Conservation (phyloP, 345 rosid genomes). For the Boechera stricta region DNA sequence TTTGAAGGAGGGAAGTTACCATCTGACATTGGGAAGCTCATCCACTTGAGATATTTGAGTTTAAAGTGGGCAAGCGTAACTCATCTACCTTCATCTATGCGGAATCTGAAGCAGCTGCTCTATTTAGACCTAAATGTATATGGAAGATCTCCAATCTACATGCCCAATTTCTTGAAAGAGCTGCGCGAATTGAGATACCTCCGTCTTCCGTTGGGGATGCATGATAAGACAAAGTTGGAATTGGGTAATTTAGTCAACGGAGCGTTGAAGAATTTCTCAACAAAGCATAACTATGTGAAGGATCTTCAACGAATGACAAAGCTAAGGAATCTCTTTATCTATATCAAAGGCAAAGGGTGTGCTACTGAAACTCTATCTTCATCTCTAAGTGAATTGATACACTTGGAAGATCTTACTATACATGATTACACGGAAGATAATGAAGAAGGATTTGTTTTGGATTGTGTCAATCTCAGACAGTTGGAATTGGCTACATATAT, state of each 20-base stretch:
- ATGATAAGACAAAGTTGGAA: background rate
- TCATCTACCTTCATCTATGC: slow-evolving; percentile 25
- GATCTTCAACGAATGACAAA: background rate
- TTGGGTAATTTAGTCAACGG: slow-evolving; percentile 12
- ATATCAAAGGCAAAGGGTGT: slow-evolving; percentile 12
- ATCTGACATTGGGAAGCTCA: slow-evolving; percentile 44
- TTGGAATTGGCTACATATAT: too few relatives aligned
- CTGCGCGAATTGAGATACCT: slow-evolving; percentile 30
- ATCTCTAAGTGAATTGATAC: too few relatives aligned
- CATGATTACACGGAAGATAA: too few relatives aligned
- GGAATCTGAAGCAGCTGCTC: slow-evolving; percentile 16
- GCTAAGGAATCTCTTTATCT: background rate
- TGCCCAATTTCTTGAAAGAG: slow-evolving; percentile 19
- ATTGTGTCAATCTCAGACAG: too few relatives aligned
- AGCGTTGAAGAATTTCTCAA: background rate
- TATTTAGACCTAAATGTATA: slow-evolving; percentile 10
- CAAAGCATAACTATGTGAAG: background rate
- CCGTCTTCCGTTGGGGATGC: background rate
- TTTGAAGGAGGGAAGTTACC: slow-evolving; percentile 27
- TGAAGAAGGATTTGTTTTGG: too few relatives aligned
- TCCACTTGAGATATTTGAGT: slow-evolving; percentile 43
- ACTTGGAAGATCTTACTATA: too few relatives aligned
- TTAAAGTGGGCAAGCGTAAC: background rate
- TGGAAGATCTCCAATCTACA: background rate
- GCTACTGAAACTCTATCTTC: too few relatives aligned